Percentiles rank a stretch among this genome's conserved stretches.
These are phyloP conservation scores for Lepiota brunneoincarnata DNA, from an alignment of 768 basidiomycete genomes.

Conservation along the genomic window DNA sequence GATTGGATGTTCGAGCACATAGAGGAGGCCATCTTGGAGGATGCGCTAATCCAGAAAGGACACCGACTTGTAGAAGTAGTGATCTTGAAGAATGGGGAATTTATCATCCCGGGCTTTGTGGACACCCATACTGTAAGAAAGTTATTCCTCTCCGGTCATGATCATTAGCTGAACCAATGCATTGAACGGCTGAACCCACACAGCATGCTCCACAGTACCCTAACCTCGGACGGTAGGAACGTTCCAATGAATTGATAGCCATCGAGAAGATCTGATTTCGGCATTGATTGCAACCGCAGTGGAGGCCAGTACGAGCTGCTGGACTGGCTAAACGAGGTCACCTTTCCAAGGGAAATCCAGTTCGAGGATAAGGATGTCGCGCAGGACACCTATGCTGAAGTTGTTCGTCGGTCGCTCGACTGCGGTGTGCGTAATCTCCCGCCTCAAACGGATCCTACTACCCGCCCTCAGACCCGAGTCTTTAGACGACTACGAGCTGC, in stretches of 20 bases:
- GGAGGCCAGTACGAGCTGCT: constrained; percentile 87
- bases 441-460: constrained; percentile 12
- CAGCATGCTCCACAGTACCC: constrained; percentile 83
- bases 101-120: constrained; percentile 84
- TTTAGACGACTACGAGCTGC: constrained; percentile 89
- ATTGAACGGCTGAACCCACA: not conserved
- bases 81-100: constrained; percentile 50
- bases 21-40: constrained; percentile 39
- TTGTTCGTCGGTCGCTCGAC: constrained; percentile 69
- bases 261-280: not conserved
- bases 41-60: constrained; percentile 52
- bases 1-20: constrained; percentile 72
- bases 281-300: constrained; percentile 5
- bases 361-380: constrained; percentile 76
- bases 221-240: constrained; percentile 56
- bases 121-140: constrained; percentile 85
- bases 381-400: constrained; percentile 58
- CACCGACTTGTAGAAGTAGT: constrained; percentile 39
- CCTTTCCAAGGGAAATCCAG: constrained; percentile 84
- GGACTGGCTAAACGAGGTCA: constrained; percentile 82
- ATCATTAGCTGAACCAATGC: not conserved
- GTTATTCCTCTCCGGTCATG: constrained; percentile 6
- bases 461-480: not conserved
- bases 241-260: constrained; percentile 13
- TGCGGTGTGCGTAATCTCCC: constrained; percentile 58